A percentile compares a stretch with the other conserved stretches of the same genome.
These are phyloP conservation scores for Alnus glutinosa DNA, from an alignment of 306 rosid genomes.

Conservation along the genomic window DNA sequence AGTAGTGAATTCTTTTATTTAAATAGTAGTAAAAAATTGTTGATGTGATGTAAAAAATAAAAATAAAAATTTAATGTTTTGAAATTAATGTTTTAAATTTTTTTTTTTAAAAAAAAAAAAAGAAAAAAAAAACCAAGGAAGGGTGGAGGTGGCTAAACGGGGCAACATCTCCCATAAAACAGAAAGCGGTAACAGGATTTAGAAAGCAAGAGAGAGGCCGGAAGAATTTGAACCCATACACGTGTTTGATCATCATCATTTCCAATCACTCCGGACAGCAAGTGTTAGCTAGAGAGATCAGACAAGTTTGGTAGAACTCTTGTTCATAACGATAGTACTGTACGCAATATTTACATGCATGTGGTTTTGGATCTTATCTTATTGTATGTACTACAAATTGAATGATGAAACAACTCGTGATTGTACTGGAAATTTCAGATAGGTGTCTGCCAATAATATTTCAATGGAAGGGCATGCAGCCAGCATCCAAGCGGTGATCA, in stretches of 20 bases:
- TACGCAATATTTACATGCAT: not conserved
- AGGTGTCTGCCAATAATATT: not conserved
- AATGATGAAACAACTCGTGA: too few relatives aligned
- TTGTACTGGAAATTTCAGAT: too few relatives aligned
- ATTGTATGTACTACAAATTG: not conserved
- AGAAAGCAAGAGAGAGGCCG: not conserved
- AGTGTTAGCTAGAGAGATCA: not conserved
- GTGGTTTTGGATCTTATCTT: not conserved
- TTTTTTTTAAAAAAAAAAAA: too few relatives aligned
- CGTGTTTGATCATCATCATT: not conserved
- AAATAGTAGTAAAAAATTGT: too few relatives aligned
- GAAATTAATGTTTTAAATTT: too few relatives aligned
- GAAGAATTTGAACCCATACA: not conserved
- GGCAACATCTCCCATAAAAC: not conserved
- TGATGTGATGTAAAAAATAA: too few relatives aligned
- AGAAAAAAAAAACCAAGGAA: too few relatives aligned
- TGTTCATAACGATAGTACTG: not conserved
- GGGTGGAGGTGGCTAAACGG: too few relatives aligned
- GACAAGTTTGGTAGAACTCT: not conserved
- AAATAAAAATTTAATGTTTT: too few relatives aligned
- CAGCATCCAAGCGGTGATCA: not conserved
- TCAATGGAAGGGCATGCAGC: too few relatives aligned
- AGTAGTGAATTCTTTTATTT: too few relatives aligned
- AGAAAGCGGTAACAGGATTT: not conserved
- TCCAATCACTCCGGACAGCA: too few relatives aligned